These are phyloP conservation scores for Trichoderma hamatum DNA, from an alignment of 2,329 filamentous ascomycete species.

Conservation along the genomic window DNA sequence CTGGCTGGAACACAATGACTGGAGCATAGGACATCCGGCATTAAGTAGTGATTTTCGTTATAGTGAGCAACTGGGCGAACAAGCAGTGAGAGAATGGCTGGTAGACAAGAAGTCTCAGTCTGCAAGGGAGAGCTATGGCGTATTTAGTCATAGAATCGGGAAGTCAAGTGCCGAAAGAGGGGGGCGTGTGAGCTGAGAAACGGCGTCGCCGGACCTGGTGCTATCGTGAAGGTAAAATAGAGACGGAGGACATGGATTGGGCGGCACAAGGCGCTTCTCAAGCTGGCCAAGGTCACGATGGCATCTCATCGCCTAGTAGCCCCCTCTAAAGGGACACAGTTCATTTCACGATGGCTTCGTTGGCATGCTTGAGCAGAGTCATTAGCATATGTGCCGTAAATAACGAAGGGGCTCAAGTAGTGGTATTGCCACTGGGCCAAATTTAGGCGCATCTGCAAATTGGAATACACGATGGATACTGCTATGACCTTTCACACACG, in stretches of 20 bases:
- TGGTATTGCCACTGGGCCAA: background rate
- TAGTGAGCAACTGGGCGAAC: background rate
- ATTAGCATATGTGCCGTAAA: conserved; percentile 23
- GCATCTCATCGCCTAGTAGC: conserved; percentile 23
- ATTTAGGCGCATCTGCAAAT: background rate
- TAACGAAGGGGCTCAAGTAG: conserved; percentile 4
- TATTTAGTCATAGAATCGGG: conserved; percentile 31
- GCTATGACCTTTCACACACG: background rate
- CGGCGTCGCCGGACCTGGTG: background rate
- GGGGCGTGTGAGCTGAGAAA: conserved; percentile 19
- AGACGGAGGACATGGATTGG: background rate
- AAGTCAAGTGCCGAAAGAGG: conserved; percentile 4
- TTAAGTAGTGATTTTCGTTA: conserved; percentile 26
- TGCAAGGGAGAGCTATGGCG: conserved; percentile 34
- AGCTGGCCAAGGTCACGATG: conserved; percentile 20
- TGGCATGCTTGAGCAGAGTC: conserved; percentile 26
- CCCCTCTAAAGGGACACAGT: conserved; percentile 13
- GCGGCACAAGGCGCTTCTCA: conserved; percentile 1
- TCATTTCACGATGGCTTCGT: conserved; percentile 28
- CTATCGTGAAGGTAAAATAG: conserved; percentile 11
- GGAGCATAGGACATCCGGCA: conserved; percentile 13
- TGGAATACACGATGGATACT: background rate
- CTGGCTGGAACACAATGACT: conserved; percentile 22
- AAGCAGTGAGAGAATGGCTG: conserved; percentile 25
- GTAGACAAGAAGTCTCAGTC: conserved; percentile 33